phyloP scores from a whole-genome alignment of 441 rosid species.

The Omphalea diandra region DNA sequence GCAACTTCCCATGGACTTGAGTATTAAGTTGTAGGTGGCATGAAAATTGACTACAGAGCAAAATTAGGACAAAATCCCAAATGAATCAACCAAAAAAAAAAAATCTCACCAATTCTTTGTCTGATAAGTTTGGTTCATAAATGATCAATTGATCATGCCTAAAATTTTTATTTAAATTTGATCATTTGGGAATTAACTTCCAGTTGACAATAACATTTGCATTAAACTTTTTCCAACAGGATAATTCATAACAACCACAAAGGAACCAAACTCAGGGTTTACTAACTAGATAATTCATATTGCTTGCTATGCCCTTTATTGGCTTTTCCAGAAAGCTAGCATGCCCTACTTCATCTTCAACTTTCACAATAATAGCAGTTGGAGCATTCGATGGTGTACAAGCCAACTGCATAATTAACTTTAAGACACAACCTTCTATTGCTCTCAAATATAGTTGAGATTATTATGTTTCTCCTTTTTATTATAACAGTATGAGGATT shows the following conservation, averaged over 20 bases:
- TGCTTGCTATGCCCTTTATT: background rate
- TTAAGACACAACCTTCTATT: background rate
- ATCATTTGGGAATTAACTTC: background rate
- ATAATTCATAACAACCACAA: background rate
- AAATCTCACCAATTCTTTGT: background rate
- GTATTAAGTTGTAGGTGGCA: too few relatives aligned
- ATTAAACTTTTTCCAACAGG: background rate
- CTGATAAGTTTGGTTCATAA: background rate
- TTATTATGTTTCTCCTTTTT: background rate
- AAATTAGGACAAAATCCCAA: too few relatives aligned
- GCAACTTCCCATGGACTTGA: background rate
- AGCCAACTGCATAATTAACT: slow-evolving; percentile 1
- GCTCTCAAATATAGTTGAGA: background rate
- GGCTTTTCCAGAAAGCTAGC: slow-evolving; percentile 7
- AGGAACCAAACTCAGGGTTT: background rate
- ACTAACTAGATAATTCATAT: background rate
- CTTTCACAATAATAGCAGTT: background rate
- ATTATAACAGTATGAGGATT: background rate
- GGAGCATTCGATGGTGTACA: background rate
- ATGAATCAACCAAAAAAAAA: background rate
- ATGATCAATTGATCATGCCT: background rate
- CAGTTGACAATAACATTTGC: background rate
- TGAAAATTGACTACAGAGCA: too few relatives aligned
- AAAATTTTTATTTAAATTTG: background rate
- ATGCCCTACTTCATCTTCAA: background rate